Percentiles rank a stretch among this genome's conserved stretches.
phyloP scores from a whole-genome alignment of 2,329 filamentous ascomycete species.

The Sphaerulina populicola region DNA sequence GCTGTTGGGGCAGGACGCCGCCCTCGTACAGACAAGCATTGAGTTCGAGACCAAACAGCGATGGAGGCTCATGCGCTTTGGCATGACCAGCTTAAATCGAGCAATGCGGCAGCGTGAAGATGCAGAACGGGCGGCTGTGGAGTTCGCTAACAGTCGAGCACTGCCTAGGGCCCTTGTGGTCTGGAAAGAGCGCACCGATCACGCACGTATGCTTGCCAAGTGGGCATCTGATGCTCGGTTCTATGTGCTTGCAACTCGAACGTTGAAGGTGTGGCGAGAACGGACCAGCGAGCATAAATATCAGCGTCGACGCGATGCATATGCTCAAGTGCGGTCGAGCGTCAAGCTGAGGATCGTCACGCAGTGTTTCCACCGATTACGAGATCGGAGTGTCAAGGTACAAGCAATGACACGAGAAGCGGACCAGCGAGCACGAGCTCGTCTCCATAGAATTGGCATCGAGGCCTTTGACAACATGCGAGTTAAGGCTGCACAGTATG shows the following conservation, averaged over 20 bases:
- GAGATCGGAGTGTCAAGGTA: conserved; percentile 30
- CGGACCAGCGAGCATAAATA: conserved; percentile 45
- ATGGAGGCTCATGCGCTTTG: conserved; percentile 23
- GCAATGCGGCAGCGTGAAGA: conserved; percentile 29
- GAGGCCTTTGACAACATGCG: conserved; percentile 35
- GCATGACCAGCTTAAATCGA: conserved; percentile 27
- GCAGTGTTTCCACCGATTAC: conserved; percentile 36
- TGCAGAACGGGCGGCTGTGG: conserved; percentile 33
- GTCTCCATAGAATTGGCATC: conserved; percentile 29
- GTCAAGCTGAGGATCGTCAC: conserved; percentile 49
- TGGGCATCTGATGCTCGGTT: conserved; percentile 51
- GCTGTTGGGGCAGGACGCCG: conserved; percentile 10
- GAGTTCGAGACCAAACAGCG: conserved; percentile 25
- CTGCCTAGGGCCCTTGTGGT: conserved; percentile 34
- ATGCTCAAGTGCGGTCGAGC: conserved; percentile 46
- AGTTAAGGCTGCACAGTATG: conserved; percentile 20
- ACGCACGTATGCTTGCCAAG: conserved; percentile 42
- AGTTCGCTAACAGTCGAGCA: conserved; percentile 37
- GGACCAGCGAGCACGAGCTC: conserved; percentile 31
- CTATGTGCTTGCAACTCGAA: conserved; percentile 46
- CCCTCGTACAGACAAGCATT: conserved; percentile 16
- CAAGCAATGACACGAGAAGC: conserved; percentile 37
- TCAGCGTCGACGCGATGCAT: conserved; percentile 48
- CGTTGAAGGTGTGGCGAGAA: conserved; percentile 46
- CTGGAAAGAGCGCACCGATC: conserved; percentile 34